A percentile compares a stretch with the other conserved stretches of the same genome.
Evolutionary conservation across 208 protist species (phyloP).

Genomic region (Phytomonas sp.): DNA sequence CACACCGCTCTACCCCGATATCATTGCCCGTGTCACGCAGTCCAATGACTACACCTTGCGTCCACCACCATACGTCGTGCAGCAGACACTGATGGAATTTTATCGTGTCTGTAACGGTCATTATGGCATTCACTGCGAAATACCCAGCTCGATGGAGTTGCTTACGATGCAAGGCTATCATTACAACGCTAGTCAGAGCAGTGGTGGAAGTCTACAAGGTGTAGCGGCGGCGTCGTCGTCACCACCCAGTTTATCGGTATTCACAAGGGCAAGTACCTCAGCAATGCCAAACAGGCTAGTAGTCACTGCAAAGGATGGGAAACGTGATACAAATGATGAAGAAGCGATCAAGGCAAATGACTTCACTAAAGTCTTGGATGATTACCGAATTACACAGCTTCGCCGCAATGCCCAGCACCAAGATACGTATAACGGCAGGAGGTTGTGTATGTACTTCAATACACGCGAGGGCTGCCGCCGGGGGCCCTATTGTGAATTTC

Average conservation of each 20-base stretch:
- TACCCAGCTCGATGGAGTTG: conserved; percentile 20
- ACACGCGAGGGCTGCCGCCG: conserved; percentile 56
- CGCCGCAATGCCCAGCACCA: conserved; percentile 60
- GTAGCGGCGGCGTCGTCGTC: not conserved
- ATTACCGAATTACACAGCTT: conserved; percentile 69
- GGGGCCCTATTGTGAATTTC: conserved; percentile 50
- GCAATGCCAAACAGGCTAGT: not conserved
- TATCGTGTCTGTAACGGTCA: conserved; percentile 57
- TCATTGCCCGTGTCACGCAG: conserved; percentile 30
- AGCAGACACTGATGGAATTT: conserved; percentile 73
- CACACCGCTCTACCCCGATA: conserved; percentile 34
- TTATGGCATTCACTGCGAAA: conserved; percentile 39
- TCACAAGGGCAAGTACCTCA: conserved; percentile 1
- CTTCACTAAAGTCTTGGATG: conserved; percentile 32
- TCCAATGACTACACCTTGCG: conserved; percentile 53
- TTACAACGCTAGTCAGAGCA: conserved; percentile 5
- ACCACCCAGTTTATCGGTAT: not conserved
- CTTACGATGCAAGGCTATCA: conserved; percentile 13
- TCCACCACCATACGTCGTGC: conserved; percentile 45
- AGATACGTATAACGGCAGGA: conserved; percentile 32
- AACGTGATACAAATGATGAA: conserved; percentile 7
- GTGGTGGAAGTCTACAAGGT: conserved; percentile 3
- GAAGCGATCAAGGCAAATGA: conserved; percentile 4
- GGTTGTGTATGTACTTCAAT: conserved; percentile 54
- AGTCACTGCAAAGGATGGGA: not conserved